Conservation (phyloP, 345 rosid genomes). For the rapeseed (Brassica napus) region Da-Ae NC_063443.1:12447001-12447500, state of each 20-base stretch:
- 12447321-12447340: too few species aligned
- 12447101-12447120: not conserved
- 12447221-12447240: conserved; percentile 18
- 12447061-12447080: not conserved
- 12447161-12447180: conserved; percentile 5
- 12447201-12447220: conserved; percentile 9
- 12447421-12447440: conserved; percentile 5
- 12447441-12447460: conserved; percentile 1
- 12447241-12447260: conserved; percentile 9
- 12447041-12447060: not conserved
- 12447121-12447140: not conserved
- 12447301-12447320: too few species aligned
- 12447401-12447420: conserved; percentile 17
- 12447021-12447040: not conserved
- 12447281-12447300: too few species aligned
- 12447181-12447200: not conserved
- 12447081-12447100: not conserved
- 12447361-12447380: not conserved
- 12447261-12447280: not conserved
- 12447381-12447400: not conserved
- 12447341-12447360: too few species aligned
- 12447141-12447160: not conserved
- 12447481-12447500: conserved; percentile 13
- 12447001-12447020: not conserved
- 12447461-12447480: not conserved